Percentiles rank a stretch among this genome's conserved stretches.
Evolutionary conservation across 768 basidiomycete species (phyloP).

Genomic region (Nidularia pulvinata): DNA sequence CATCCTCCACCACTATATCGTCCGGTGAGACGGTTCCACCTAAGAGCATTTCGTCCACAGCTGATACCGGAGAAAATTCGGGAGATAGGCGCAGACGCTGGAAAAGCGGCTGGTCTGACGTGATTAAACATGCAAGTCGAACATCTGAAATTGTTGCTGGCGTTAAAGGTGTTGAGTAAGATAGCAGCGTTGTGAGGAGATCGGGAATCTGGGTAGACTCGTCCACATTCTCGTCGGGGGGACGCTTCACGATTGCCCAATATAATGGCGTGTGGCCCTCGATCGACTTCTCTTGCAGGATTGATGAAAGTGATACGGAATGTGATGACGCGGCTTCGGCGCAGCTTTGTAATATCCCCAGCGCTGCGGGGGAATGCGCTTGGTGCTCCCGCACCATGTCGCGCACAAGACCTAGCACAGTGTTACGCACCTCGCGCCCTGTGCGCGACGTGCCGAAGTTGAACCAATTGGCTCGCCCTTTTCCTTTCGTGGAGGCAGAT

Average conservation of each 20-base stretch:
- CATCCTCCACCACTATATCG: constrained; percentile 52
- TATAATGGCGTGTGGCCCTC: constrained; percentile 70
- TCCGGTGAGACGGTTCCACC: constrained; percentile 46
- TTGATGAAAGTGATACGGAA: constrained; percentile 45
- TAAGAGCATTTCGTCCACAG: constrained; percentile 51
- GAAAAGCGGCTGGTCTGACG: constrained; percentile 60
- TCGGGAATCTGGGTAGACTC: no score
- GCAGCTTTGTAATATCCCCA: constrained; percentile 59
- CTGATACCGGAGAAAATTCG: constrained; percentile 50
- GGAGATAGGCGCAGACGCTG: constrained; percentile 54
- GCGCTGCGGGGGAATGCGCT: constrained; percentile 21
- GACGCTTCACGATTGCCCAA: constrained; percentile 41
- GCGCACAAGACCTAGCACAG: constrained; percentile 51
- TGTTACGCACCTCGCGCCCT: constrained; percentile 47
- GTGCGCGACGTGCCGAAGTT: constrained; percentile 28
- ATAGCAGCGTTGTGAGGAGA: constrained; percentile 49
- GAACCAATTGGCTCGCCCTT: constrained; percentile 32
- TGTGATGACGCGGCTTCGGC: constrained; percentile 55
- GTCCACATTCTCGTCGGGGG: neutral
- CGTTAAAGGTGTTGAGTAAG: constrained; percentile 44
- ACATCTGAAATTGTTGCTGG: constrained; percentile 53
- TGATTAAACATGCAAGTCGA: constrained; percentile 64
- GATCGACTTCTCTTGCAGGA: constrained; percentile 64
- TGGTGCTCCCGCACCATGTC: constrained; percentile 48
- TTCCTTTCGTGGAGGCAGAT: constrained; percentile 20